Conservation (phyloP, 768 basidiomycete species). For the Tylopilus balloui region DNA sequence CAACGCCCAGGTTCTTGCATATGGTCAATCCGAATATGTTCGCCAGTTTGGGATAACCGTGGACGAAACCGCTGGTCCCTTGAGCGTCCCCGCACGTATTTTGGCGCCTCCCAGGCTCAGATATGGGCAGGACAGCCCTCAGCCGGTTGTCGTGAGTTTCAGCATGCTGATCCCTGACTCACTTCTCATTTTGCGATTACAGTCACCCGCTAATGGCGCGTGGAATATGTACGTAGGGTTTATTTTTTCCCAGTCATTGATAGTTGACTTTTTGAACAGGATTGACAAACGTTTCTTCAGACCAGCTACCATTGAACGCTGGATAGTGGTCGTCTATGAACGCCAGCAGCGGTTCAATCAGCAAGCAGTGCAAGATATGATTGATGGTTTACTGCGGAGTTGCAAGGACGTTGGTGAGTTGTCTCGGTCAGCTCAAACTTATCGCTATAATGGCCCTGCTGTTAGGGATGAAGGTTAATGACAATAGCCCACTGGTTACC, state of each 20-base stretch:
- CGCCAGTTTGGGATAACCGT: constrained; percentile 70
- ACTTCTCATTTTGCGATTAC: constrained; percentile 5
- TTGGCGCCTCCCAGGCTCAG: constrained; percentile 59
- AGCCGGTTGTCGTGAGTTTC: constrained; percentile 51
- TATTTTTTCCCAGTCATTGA: neutral
- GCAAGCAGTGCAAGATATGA: constrained; percentile 48
- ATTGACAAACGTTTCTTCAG: constrained; percentile 67
- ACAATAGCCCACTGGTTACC: constrained; percentile 40
- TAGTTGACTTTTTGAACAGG: constrained; percentile 36
- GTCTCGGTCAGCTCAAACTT: neutral
- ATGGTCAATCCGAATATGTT: constrained; percentile 73
- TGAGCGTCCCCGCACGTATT: constrained; percentile 58
- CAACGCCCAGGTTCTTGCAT: constrained; percentile 48
- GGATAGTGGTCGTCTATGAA: constrained; percentile 69
- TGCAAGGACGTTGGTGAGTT: constrained; percentile 58
- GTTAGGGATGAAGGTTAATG: constrained; percentile 55
- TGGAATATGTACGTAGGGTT: constrained; percentile 66
- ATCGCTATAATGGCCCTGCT: neutral
- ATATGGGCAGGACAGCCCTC: constrained; percentile 57
- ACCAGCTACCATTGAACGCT: constrained; percentile 49
- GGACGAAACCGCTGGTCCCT: constrained; percentile 43
- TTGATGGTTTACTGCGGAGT: constrained; percentile 44
- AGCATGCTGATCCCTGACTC: neutral
- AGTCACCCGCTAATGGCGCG: constrained; percentile 61
- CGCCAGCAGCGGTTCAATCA: constrained; percentile 51